Evolutionary conservation across 2,329 filamentous ascomycete species (phyloP), one percentile per base, ranked within the genome.

Genomic region (Knufia fluminis): DNA sequence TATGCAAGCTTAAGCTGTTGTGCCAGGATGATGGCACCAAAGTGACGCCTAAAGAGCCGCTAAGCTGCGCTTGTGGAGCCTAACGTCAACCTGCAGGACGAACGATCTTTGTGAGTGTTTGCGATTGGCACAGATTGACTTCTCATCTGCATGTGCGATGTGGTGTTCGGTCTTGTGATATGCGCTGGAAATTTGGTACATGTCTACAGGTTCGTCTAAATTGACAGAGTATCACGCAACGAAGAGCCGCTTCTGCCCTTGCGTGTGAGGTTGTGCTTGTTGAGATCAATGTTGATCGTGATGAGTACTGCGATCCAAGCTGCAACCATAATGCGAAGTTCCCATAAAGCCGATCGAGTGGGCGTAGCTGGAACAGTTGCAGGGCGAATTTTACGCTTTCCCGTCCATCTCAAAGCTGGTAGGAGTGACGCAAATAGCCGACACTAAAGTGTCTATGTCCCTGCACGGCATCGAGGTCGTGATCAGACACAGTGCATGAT

Each of bases 161-260:
- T 7, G 22, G 28, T 19, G 20, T 26, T 46, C 31, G 43, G 43
- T 46, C 43, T 35, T 46, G 43, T 46, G 43, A 46, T 46, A 19
- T 36, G 28, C 22, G n/a, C 10, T 43, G 22, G 7, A 16, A 26
- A 16, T 16, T 31, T 31, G 14, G n/a, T n/a, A n/a, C n/a, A 31
- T 14, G 7, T 36, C 33, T 36, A 36, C 33, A 36, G 4, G 33
- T 16, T 36, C 33, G 12, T 12, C 26, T n/a, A n/a, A n/a, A n/a
- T n/a, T n/a, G n/a, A n/a, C n/a, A n/a, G n/a, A n/a, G n/a, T n/a
- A n/a, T n/a, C n/a, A n/a, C 28, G 14, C 28, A 16, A 36, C 33
- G 33, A 36, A 4, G 33, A 36, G 33, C 7, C 28, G 28, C 28
- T 7, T 31, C 28, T 7, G 28, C 28, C 28, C 7, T 7, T 14